These are phyloP conservation scores for Trametopsis cervina DNA, from an alignment of 768 basidiomycete species.

Conservation along the genomic window DNA sequence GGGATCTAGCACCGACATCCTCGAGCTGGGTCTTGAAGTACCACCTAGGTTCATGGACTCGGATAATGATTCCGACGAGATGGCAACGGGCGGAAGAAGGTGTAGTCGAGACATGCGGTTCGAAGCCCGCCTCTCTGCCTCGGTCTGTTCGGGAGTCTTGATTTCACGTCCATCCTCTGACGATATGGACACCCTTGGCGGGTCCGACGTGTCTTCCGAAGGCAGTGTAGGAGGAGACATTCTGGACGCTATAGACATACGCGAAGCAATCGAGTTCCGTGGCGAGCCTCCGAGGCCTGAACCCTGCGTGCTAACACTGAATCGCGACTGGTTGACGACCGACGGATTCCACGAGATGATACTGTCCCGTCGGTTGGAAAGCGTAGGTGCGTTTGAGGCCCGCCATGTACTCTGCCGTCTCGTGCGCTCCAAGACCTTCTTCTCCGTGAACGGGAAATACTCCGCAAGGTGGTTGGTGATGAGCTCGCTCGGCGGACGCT, in stretches of 20 bases:
- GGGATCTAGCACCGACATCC: conserved; percentile 35
- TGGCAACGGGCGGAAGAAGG: conserved; percentile 70
- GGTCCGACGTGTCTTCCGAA: conserved; percentile 6
- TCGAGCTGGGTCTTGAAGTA: conserved; percentile 32
- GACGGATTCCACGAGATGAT: conserved; percentile 39
- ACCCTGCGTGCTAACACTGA: conserved; percentile 56
- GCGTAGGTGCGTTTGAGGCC: conserved; percentile 32
- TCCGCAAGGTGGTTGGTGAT: conserved; percentile 92
- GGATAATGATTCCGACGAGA: conserved; percentile 72
- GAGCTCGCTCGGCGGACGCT: conserved; percentile 94
- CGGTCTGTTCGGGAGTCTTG: conserved; percentile 47
- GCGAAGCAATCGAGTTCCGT: conserved; percentile 38
- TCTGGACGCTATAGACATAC: conserved; percentile 5
- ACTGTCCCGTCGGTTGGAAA: conserved; percentile 45
- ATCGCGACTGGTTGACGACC: conserved; percentile 38
- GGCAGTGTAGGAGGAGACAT: conserved; percentile 1
- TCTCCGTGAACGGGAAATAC: conserved; percentile 93
- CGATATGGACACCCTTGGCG: conserved; percentile 29
- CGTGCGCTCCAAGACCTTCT: conserved; percentile 82
- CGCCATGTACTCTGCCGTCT: conserved; percentile 87
- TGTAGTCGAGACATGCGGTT: conserved; percentile 37
- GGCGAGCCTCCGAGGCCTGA: conserved; percentile 33
- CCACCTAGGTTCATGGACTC: conserved; percentile 59
- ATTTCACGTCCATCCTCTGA: conserved; percentile 65
- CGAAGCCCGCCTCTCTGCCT: conserved; percentile 18